These are phyloP conservation scores for Lippia alba DNA, from an alignment of 305 asterid species.

Conservation along the genomic window DNA sequence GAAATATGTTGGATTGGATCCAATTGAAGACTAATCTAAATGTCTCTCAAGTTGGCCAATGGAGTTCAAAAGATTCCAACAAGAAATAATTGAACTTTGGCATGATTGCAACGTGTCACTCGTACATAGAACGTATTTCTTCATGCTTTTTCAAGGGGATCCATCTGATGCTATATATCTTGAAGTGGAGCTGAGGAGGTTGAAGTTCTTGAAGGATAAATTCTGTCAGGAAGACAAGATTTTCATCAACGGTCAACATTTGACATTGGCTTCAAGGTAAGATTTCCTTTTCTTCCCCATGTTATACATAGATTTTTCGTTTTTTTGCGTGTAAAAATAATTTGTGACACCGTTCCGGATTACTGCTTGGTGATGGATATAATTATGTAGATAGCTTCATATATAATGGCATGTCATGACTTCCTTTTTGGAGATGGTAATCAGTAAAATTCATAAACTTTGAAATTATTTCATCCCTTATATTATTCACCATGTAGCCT, in stretches of 20 bases:
- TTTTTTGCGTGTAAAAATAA: neutral
- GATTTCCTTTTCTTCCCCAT: slow-evolving; percentile 7
- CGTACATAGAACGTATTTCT: slow-evolving; percentile 85
- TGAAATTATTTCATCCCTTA: no score
- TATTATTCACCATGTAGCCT: no score
- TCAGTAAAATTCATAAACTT: no score
- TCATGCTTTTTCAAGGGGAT: slow-evolving; percentile 88
- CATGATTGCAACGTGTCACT: slow-evolving; percentile 78
- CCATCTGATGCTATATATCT: slow-evolving; percentile 83
- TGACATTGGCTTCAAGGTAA: slow-evolving; percentile 80
- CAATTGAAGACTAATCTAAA: slow-evolving; percentile 65
- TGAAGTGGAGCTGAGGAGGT: slow-evolving; percentile 87
- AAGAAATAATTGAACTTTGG: slow-evolving; percentile 88
- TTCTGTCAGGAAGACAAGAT: slow-evolving; percentile 68
- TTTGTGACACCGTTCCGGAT: no score
- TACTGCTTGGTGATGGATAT: no score
- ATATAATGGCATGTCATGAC: no score
- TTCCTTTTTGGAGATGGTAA: neutral
- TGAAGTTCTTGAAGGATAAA: slow-evolving; percentile 69
- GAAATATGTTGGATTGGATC: slow-evolving; percentile 86
- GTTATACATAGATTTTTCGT: neutral
- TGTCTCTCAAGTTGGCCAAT: slow-evolving; percentile 62
- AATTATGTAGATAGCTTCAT: no score
- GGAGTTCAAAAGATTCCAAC: slow-evolving; percentile 81
- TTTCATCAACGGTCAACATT: slow-evolving; percentile 56